Conservation (phyloP, 495 filamentous ascomycete species). For the Lentithecium fluviatile region DNA sequence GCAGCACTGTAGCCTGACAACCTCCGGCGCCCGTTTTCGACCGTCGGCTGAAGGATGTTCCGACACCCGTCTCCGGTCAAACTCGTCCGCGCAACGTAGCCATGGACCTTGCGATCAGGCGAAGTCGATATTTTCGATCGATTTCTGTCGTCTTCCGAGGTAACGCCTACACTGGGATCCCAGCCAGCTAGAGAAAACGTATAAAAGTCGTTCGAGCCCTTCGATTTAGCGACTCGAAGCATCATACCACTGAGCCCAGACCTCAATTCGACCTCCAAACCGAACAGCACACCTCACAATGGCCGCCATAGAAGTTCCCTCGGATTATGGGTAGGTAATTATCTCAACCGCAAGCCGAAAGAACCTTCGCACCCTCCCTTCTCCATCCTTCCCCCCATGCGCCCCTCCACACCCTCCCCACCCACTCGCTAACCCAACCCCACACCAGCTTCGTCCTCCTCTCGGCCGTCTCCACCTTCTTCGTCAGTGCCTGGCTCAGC, state of each 20-base stretch:
- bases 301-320: conserved; percentile 36
- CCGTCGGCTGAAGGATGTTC: conserved; percentile 4
- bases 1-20: no score
- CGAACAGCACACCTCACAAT: not conserved
- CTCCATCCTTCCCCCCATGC: not conserved
- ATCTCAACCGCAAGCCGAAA: no score
- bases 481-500: conserved; percentile 41
- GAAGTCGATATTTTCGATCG: not conserved
- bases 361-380: conserved; percentile 2
- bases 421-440: conserved; percentile 2
- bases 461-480: conserved; percentile 38
- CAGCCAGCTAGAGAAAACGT: no score
- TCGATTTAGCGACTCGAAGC: not conserved
- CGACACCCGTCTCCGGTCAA: not conserved
- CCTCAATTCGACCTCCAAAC: not conserved
- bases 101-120: not conserved
- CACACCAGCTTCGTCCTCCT: conserved; percentile 42
- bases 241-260: conserved; percentile 2
- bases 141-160: not conserved
- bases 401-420: not conserved
- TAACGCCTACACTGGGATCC: no score
- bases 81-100: not conserved
- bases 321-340: conserved; percentile 43
- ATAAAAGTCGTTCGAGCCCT: no score
- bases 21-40: not conserved